A percentile compares a stretch with the other conserved stretches of the same genome.
These are phyloP conservation scores for Cercospora zeina DNA, from an alignment of 2,329 filamentous ascomycete genomes.

Conservation along the genomic window DNA sequence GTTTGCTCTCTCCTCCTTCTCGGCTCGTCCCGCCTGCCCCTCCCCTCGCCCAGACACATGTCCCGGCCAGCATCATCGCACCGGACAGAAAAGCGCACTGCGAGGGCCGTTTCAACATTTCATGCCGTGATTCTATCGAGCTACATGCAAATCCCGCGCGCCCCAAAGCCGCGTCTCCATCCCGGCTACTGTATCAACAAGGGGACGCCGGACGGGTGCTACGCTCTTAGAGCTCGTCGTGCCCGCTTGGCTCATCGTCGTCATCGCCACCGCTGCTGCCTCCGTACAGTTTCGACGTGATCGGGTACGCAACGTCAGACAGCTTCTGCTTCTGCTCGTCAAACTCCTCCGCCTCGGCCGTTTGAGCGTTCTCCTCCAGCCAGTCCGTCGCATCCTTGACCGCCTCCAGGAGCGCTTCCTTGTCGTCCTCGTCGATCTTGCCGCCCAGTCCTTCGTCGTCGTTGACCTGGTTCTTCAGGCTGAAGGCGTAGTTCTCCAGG, in stretches of 20 bases:
- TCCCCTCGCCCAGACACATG: too few species aligned
- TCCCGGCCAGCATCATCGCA: too few species aligned
- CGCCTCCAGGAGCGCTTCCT: constrained; percentile 91
- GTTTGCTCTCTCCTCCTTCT: not conserved
- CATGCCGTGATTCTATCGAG: constrained; percentile 28
- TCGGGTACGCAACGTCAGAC: constrained; percentile 92
- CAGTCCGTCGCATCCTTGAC: constrained; percentile 97
- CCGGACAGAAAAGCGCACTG: not conserved
- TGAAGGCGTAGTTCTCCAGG: constrained; percentile 99
- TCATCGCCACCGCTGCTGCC: constrained; percentile 61
- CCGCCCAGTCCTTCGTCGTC: constrained; percentile 95
- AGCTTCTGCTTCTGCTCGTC: constrained; percentile 99
- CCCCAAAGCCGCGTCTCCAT: not conserved
- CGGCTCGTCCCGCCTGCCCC: not conserved
- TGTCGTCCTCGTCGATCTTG: constrained; percentile 98
- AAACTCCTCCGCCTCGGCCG: constrained; percentile 88
- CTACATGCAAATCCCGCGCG: constrained; percentile 16
- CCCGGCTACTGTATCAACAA: constrained; percentile 19
- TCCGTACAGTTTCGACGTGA: constrained; percentile 95
- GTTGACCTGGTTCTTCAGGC: constrained; percentile 97
- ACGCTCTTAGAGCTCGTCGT: constrained; percentile 52
- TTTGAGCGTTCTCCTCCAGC: constrained; percentile 90
- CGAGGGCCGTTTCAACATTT: constrained; percentile 9
- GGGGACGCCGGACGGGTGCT: not conserved
- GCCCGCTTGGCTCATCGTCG: constrained; percentile 61